These are phyloP conservation scores for Anisodus tanguticus DNA, from an alignment of 257 asterid genomes.

Conservation along the genomic window DNA sequence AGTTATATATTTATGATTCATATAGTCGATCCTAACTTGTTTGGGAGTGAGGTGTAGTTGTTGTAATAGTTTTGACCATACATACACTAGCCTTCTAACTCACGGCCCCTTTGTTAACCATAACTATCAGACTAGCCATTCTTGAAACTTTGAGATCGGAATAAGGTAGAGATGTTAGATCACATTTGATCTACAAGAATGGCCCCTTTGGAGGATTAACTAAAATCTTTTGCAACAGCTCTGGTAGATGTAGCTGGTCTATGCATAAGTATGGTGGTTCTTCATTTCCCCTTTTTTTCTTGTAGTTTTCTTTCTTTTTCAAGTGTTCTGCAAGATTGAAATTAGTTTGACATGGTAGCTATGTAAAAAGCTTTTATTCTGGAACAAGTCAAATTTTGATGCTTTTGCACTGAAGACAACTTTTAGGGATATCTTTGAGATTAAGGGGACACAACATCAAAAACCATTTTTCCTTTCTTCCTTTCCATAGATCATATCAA, in stretches of 20 bases:
- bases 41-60: not conserved
- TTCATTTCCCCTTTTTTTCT: not conserved
- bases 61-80: not conserved
- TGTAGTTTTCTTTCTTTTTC: not conserved
- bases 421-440: not conserved
- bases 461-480: not conserved
- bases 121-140: not conserved
- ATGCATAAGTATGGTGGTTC: not conserved
- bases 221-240: not conserved
- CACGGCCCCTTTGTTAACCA: not conserved
- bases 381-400: constrained; percentile 4
- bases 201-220: not conserved
- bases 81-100: constrained; percentile 4
- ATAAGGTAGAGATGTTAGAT: not conserved
- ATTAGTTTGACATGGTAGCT: constrained; percentile 10
- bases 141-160: not conserved
- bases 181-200: not conserved
- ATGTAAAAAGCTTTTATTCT: not conserved
- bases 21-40: not conserved
- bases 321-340: not conserved
- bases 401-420: not conserved
- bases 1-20: not conserved
- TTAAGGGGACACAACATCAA: not conserved
- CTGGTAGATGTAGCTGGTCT: not conserved
- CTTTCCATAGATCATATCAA: not conserved